phyloP scores from a whole-genome alignment of 2,329 filamentous ascomycete species.

The Microdochium bolleyi region DNA sequence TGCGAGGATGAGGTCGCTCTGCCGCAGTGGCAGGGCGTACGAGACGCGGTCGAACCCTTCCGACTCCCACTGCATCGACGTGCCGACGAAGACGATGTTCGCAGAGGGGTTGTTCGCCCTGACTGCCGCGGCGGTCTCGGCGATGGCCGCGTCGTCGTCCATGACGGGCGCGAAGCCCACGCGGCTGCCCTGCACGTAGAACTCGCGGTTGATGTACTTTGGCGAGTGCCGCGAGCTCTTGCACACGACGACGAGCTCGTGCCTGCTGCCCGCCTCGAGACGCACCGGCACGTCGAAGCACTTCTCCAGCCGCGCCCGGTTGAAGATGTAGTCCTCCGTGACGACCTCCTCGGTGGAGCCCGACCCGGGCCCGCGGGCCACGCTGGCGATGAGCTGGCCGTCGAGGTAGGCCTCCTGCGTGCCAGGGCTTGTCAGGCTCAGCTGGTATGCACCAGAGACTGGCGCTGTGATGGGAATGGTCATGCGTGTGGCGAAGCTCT shows the following conservation, averaged over 20 bases:
- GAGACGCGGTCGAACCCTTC: background rate
- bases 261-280: background rate
- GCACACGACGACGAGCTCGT: slow-evolving; percentile 1
- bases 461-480: background rate
- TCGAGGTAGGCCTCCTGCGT: background rate
- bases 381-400: background rate
- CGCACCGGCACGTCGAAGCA: background rate
- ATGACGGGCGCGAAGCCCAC: background rate
- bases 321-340: background rate
- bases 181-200: background rate
- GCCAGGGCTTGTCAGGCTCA: background rate
- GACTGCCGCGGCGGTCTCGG: background rate
- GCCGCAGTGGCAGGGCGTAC: background rate
- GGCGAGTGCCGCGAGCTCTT: background rate
- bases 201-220: slow-evolving; percentile 1
- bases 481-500: background rate
- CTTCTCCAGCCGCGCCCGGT: background rate
- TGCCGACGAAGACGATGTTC: slow-evolving; percentile 1
- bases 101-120: background rate
- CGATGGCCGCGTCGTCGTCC: background rate
- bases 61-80: slow-evolving; percentile 1
- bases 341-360: background rate
- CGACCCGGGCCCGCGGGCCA: background rate
- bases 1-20: background rate
- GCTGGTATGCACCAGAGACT: background rate